Conservation (phyloP, 2,329 filamentous ascomycete species). For the Helicocarpus griseus region DNA sequence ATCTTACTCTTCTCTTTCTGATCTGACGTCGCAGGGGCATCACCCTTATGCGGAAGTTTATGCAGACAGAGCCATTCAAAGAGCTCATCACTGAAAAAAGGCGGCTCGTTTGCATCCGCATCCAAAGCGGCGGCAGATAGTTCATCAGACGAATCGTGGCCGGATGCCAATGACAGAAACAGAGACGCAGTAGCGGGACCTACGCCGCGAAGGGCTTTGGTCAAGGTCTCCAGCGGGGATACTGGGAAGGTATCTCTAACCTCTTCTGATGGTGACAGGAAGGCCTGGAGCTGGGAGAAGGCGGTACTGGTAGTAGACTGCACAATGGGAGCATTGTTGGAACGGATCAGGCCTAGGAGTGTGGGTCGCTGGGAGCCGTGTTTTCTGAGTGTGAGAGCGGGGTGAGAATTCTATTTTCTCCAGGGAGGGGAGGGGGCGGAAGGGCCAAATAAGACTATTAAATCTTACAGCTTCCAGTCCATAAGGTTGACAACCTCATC, state of each 20-base stretch:
- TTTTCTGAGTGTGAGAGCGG: conserved; percentile 19
- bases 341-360: conserved; percentile 30
- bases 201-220: conserved; percentile 29
- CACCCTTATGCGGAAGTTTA: conserved; percentile 15
- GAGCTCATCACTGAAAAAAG: conserved; percentile 36
- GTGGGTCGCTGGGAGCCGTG: conserved; percentile 32
- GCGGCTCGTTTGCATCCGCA: conserved; percentile 15
- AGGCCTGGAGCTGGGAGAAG: conserved; percentile 15
- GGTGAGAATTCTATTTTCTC: background rate
- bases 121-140: background rate
- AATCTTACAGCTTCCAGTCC: conserved; percentile 37
- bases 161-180: conserved; percentile 26
- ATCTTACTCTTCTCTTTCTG: conserved; percentile 18
- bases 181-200: conserved; percentile 35
- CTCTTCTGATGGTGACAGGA: background rate
- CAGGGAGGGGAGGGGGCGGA: background rate
- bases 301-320: conserved; percentile 20
- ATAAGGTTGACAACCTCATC: conserved; percentile 29
- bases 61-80: conserved; percentile 30
- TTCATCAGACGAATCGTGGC: background rate
- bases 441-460: background rate
- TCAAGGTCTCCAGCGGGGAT: conserved; percentile 24
- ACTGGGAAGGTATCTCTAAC: conserved; percentile 21
- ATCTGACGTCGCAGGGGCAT: background rate
- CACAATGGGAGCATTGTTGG: conserved; percentile 22